Percentiles rank a stretch among this genome's conserved stretches.
Conservation (phyloP, 768 basidiomycete genomes). For the Boletus rubroflammeus region DNA sequence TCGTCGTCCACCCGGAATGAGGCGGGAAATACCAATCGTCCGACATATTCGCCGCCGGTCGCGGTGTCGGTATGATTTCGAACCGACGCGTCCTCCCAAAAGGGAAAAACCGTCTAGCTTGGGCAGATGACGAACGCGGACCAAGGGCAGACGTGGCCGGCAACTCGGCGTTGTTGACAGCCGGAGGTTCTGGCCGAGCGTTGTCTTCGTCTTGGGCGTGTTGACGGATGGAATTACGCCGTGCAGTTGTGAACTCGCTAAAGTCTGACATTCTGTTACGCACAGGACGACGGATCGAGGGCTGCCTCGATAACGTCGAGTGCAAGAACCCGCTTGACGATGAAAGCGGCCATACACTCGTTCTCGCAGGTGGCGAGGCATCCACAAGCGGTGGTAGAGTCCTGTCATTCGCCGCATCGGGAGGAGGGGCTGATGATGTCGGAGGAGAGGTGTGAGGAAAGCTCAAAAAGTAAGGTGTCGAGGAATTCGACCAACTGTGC, state of each 20-base stretch:
- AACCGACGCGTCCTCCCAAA: slow-evolving; percentile 45
- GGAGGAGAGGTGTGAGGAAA: slow-evolving; percentile 27
- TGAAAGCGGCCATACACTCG: slow-evolving; percentile 21
- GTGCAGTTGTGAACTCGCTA: slow-evolving; percentile 65
- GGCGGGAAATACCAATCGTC: slow-evolving; percentile 35
- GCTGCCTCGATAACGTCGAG: slow-evolving; percentile 47
- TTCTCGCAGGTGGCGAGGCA: slow-evolving; percentile 20
- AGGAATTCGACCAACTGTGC: slow-evolving; percentile 28
- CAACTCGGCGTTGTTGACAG: background rate
- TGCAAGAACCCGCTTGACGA: slow-evolving; percentile 25
- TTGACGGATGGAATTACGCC: slow-evolving; percentile 48
- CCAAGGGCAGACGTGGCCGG: slow-evolving; percentile 6
- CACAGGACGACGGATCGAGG: slow-evolving; percentile 57
- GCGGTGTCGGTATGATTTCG: slow-evolving; percentile 34
- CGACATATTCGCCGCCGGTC: slow-evolving; percentile 25
- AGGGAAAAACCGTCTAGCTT: slow-evolving; percentile 56
- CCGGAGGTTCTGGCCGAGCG: slow-evolving; percentile 8
- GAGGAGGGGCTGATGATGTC: slow-evolving; percentile 24
- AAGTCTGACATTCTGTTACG: slow-evolving; percentile 61
- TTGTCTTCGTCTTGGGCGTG: slow-evolving; percentile 28
- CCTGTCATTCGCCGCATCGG: slow-evolving; percentile 22
- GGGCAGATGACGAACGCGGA: slow-evolving; percentile 15
- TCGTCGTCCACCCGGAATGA: slow-evolving; percentile 19
- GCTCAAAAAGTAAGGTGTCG: slow-evolving; percentile 22
- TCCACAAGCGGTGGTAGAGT: slow-evolving; percentile 30